These are phyloP conservation scores for Fusarium mangiferae DNA, from an alignment of 2,329 filamentous ascomycete species.

Conservation along the genomic window DNA sequence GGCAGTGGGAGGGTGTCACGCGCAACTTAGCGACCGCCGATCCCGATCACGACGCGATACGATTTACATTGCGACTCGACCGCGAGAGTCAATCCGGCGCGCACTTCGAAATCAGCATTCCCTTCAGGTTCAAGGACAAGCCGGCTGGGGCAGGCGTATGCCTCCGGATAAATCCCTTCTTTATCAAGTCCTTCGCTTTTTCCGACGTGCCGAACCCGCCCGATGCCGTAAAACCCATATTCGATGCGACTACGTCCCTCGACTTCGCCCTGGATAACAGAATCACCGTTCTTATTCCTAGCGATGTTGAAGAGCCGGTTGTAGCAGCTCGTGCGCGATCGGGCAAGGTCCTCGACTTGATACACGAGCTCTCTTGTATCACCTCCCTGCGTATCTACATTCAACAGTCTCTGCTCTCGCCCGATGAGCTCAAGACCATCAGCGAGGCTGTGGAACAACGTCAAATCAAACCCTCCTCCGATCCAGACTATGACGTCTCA, in stretches of 20 bases:
- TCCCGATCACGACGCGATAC: slow-evolving; percentile 9
- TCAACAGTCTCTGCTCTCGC: neutral
- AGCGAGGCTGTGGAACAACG: neutral
- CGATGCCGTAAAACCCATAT: neutral
- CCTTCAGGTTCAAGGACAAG: slow-evolving; percentile 15
- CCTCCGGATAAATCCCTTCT: slow-evolving; percentile 3
- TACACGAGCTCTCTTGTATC: neutral
- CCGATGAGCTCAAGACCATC: neutral
- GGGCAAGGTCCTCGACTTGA: slow-evolving; percentile 4
- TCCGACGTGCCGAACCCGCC: neutral
- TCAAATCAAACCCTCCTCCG: neutral
- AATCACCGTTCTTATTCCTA: slow-evolving; percentile 8
- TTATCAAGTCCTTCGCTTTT: slow-evolving; percentile 1
- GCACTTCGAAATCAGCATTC: slow-evolving; percentile 6
- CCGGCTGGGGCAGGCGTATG: neutral
- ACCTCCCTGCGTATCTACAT: neutral
- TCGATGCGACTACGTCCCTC: neutral
- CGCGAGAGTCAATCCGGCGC: neutral
- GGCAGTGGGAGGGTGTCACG: slow-evolving; percentile 5
- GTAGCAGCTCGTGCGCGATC: slow-evolving; percentile 2
- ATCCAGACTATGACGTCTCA: slow-evolving; percentile 1
- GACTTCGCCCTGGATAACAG: neutral
- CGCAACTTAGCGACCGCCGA: neutral
- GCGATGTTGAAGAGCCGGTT: neutral
- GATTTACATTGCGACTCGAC: slow-evolving; percentile 5